Conservation (phyloP, 768 basidiomycete species). For the Daedaleopsis nitida region DNA sequence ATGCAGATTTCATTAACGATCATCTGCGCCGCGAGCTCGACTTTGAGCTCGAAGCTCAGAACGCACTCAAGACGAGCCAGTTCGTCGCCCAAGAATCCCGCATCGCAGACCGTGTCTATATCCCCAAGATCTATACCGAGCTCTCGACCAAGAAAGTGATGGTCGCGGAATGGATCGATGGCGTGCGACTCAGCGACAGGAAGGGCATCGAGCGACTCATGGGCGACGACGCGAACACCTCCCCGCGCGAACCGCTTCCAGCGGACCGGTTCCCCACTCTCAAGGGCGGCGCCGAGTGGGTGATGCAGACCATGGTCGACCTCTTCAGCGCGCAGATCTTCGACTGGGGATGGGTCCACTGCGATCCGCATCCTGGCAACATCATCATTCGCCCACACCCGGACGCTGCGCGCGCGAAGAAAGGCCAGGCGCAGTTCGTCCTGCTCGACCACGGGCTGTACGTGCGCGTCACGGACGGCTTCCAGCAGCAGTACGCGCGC, state of each 20-base stretch:
- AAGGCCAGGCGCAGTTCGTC: slow-evolving; percentile 61
- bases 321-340: slow-evolving; percentile 91
- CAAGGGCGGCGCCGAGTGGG: slow-evolving; percentile 58
- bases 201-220: slow-evolving; percentile 56
- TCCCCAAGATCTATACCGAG: slow-evolving; percentile 74
- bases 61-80: slow-evolving; percentile 68
- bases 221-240: slow-evolving; percentile 43
- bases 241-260: slow-evolving; percentile 1
- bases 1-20: slow-evolving; percentile 70
- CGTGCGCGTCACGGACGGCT: slow-evolving; percentile 65
- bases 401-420: slow-evolving; percentile 26
- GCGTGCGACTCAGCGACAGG: slow-evolving; percentile 72
- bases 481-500: slow-evolving; percentile 74
- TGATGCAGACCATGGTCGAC: slow-evolving; percentile 88
- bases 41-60: slow-evolving; percentile 77
- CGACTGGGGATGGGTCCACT: slow-evolving; percentile 88
- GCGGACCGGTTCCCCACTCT: slow-evolving; percentile 31
- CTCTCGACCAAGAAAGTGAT: slow-evolving; percentile 78
- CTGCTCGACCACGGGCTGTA: slow-evolving; percentile 94
- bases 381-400: slow-evolving; percentile 70
- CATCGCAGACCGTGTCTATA: slow-evolving; percentile 70
- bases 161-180: slow-evolving; percentile 85
- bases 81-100: slow-evolving; percentile 72
- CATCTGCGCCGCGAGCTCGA: slow-evolving; percentile 85
- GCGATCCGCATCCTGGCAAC: slow-evolving; percentile 77